A percentile compares a stretch with the other conserved stretches of the same genome.
Evolutionary conservation across 805 yeast genomes (phyloP).

Genomic region (Starmera caribaea): DNA sequence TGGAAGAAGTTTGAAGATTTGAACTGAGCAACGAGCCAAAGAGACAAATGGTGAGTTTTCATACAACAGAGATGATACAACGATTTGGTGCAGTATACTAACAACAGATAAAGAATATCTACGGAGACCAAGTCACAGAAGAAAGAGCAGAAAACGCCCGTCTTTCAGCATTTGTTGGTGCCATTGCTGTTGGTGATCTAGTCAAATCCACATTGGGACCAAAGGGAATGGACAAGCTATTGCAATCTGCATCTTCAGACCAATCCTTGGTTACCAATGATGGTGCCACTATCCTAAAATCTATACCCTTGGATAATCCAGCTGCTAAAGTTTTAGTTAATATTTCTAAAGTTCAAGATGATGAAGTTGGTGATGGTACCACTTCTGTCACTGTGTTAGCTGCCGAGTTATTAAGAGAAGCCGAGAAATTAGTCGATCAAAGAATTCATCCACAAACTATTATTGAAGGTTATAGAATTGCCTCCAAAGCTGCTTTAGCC

Average conservation of each 20-base stretch:
- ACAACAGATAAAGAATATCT: conserved; percentile 43
- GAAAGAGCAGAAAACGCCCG: conserved; percentile 98
- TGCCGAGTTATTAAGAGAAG: conserved; percentile 88
- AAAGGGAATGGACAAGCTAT: conserved; percentile 95
- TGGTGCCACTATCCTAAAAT: conserved; percentile 93
- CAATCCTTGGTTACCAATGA: conserved; percentile 84
- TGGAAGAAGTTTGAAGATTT: conserved; percentile 3
- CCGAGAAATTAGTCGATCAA: conserved; percentile 83
- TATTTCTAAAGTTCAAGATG: conserved; percentile 93
- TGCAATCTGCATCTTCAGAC: conserved; percentile 79
- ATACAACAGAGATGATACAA: too few relatives aligned
- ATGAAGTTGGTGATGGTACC: conserved; percentile 98
- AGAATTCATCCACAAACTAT: conserved; percentile 97
- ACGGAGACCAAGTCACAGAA: conserved; percentile 95
- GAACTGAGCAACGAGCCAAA: not conserved
- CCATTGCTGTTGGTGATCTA: conserved; percentile 97
- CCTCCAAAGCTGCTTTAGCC: conserved; percentile 70
- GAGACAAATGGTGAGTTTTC: too few relatives aligned
- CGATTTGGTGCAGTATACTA: too few relatives aligned
- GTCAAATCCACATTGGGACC: conserved; percentile 95
- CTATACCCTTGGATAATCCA: conserved; percentile 93
- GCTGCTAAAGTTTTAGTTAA: conserved; percentile 96
- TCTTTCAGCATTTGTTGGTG: conserved; percentile 94
- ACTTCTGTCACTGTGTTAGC: conserved; percentile 90
- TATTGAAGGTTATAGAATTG: conserved; percentile 90